These are phyloP conservation scores for Globisporangium okanoganense DNA, from an alignment of 352 stramenopile genomes.

Conservation along the genomic window DNA sequence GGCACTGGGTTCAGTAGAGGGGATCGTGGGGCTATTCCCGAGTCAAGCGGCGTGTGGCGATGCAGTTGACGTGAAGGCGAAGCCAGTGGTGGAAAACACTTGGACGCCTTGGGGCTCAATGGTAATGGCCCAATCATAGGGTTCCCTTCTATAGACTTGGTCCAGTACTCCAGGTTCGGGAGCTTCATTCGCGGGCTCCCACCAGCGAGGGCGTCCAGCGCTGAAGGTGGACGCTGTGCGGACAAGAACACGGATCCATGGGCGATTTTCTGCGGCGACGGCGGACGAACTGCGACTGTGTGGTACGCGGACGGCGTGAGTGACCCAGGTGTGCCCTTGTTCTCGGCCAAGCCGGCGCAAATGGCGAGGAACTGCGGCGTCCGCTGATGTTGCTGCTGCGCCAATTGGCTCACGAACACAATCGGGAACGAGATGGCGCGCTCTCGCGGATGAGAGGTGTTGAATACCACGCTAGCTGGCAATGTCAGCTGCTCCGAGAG, in stretches of 20 bases:
- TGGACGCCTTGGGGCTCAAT: conserved; percentile 7
- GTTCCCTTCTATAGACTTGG: not conserved
- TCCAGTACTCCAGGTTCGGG: not conserved
- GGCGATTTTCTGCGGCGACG: conserved; percentile 25
- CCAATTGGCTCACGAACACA: conserved; percentile 9
- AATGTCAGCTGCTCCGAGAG: conserved; percentile 12
- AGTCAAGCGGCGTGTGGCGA: not conserved
- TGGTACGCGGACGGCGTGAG: conserved; percentile 11
- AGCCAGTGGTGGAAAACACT: conserved; percentile 15
- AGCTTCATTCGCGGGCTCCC: not conserved
- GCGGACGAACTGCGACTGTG: conserved; percentile 24
- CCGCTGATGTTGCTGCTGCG: conserved; percentile 5
- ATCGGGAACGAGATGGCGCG: conserved; percentile 31
- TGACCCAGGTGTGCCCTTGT: conserved; percentile 5
- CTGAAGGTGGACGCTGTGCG: conserved; percentile 7
- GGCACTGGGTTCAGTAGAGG: not conserved
- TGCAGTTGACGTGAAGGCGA: conserved; percentile 3
- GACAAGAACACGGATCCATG: conserved; percentile 31
- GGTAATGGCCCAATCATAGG: not conserved
- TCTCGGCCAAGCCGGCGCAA: conserved; percentile 4
- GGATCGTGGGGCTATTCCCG: conserved; percentile 2
- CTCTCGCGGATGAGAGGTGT: conserved; percentile 15
- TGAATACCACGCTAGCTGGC: not conserved
- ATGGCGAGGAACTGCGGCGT: conserved; percentile 12
- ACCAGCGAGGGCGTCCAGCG: not conserved